A percentile compares a stretch with the other conserved stretches of the same genome.
Evolutionary conservation across 352 stramenopile species (phyloP).

Genomic region (Pilasporangium apinafurcum): DNA sequence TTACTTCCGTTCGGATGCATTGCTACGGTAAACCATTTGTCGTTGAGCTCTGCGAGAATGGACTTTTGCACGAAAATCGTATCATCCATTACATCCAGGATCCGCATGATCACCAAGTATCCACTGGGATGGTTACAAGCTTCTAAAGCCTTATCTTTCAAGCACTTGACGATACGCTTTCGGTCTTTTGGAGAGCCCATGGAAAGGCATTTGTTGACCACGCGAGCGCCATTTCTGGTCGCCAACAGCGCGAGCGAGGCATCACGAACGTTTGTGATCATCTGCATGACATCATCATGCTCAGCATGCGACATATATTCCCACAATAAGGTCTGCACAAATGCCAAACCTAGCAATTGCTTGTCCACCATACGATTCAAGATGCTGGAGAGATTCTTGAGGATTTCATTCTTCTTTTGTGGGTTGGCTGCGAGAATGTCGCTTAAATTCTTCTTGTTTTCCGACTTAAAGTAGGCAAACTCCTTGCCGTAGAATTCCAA

Average conservation of each 20-base stretch:
- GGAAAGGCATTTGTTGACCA: conserved; percentile 83
- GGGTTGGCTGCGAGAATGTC: conserved; percentile 66
- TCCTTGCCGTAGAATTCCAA: conserved; percentile 88
- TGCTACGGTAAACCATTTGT: conserved; percentile 61
- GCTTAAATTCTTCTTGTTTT: conserved; percentile 78
- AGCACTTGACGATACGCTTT: conserved; percentile 88
- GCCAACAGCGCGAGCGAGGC: conserved; percentile 79
- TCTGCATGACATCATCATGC: conserved; percentile 71
- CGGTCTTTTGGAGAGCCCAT: conserved; percentile 84
- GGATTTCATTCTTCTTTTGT: conserved; percentile 63
- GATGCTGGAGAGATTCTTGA: conserved; percentile 60
- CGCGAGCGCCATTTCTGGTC: conserved; percentile 81
- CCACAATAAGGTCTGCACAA: conserved; percentile 87
- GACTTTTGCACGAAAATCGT: conserved; percentile 89
- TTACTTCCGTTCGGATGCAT: conserved; percentile 75
- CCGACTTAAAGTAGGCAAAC: conserved; percentile 81
- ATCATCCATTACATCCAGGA: conserved; percentile 88
- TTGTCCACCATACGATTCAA: conserved; percentile 89
- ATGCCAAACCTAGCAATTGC: conserved; percentile 81
- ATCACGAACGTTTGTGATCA: conserved; percentile 84
- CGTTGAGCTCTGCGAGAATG: conserved; percentile 75
- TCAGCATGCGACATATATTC: conserved; percentile 85
- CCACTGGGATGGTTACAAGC: conserved; percentile 87
- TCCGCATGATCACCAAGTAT: conserved; percentile 86
- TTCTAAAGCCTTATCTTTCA: conserved; percentile 88